These are phyloP conservation scores for Coelastrella sp. DNA, from an alignment of 139 green algal species.

Conservation along the genomic window DNA sequence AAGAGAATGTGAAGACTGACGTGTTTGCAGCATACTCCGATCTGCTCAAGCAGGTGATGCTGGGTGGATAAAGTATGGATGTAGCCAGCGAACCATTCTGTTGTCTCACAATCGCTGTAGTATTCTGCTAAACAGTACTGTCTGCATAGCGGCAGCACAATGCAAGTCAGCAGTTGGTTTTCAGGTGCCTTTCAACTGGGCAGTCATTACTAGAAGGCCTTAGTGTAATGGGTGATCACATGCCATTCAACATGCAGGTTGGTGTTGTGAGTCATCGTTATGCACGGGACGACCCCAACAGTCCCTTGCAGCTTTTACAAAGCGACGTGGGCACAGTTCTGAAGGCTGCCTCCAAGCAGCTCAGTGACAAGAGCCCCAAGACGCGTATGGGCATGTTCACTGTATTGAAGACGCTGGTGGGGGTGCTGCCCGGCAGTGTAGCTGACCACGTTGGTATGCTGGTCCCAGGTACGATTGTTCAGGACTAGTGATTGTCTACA, in stretches of 20 bases:
- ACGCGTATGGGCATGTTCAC: conserved; percentile 76
- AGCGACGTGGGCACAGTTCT: conserved; percentile 71
- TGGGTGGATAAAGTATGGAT: no score
- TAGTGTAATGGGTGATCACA: background rate
- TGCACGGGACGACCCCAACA: conserved; percentile 30
- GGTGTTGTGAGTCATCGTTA: conserved; percentile 34
- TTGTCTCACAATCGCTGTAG: no score
- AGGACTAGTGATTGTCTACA: no score
- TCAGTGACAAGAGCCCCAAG: conserved; percentile 84
- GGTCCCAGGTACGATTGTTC: conserved; percentile 66
- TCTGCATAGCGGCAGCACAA: no score
- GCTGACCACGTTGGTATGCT: conserved; percentile 67
- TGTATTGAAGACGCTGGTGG: conserved; percentile 82
- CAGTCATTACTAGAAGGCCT: background rate
- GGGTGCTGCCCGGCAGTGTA: conserved; percentile 69
- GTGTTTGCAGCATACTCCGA: conserved; percentile 80
- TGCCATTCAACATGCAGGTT: conserved; percentile 11
- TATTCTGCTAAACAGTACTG: no score
- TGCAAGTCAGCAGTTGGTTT: background rate
- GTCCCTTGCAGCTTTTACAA: conserved; percentile 33
- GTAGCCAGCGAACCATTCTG: no score
- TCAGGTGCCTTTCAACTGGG: background rate
- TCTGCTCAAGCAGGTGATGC: conserved; percentile 72
- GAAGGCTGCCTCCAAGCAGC: conserved; percentile 68
- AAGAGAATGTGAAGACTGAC: conserved; percentile 93